Conservation (phyloP, 2,329 filamentous ascomycete species). For the Penicillium brasilianum region DNA sequence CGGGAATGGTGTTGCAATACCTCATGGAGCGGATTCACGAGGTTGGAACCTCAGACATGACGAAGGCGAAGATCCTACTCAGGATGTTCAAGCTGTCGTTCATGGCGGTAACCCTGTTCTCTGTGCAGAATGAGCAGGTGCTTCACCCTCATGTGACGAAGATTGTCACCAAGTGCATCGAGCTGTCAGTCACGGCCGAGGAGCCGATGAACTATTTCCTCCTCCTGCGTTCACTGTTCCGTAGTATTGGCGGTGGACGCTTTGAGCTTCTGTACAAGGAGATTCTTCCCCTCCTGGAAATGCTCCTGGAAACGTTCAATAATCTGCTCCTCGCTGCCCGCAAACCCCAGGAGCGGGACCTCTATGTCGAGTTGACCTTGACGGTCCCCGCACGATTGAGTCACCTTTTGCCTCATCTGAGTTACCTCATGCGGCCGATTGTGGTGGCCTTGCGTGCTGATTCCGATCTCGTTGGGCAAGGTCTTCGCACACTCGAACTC, state of each 20-base stretch:
- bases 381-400: conserved; percentile 94
- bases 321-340: conserved; percentile 88
- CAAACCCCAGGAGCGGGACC: conserved; percentile 86
- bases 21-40: conserved; percentile 96
- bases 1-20: conserved; percentile 96
- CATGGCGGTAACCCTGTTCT: conserved; percentile 98
- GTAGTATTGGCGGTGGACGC: conserved; percentile 94
- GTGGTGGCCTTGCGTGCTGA: conserved; percentile 94
- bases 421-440: conserved; percentile 93
- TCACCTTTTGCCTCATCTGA: conserved; percentile 91
- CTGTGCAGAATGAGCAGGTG: conserved; percentile 91
- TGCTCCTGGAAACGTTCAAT: conserved; percentile 96
- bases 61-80: conserved; percentile 89
- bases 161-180: conserved; percentile 96
- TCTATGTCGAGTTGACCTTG: conserved; percentile 95
- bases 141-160: conserved; percentile 94
- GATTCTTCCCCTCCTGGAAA: conserved; percentile 92
- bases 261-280: conserved; percentile 99
- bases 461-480: conserved; percentile 92
- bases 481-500: conserved; percentile 87
- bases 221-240: conserved; percentile 86
- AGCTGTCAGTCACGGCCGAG: conserved; percentile 91
- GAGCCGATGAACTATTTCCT: conserved; percentile 99
- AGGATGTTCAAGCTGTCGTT: conserved; percentile 97
- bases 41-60: conserved; percentile 88